Evolutionary conservation across 768 basidiomycete species (phyloP), one percentile per base, ranked within the genome.

Genomic region (Suillus ampliporus): DNA sequence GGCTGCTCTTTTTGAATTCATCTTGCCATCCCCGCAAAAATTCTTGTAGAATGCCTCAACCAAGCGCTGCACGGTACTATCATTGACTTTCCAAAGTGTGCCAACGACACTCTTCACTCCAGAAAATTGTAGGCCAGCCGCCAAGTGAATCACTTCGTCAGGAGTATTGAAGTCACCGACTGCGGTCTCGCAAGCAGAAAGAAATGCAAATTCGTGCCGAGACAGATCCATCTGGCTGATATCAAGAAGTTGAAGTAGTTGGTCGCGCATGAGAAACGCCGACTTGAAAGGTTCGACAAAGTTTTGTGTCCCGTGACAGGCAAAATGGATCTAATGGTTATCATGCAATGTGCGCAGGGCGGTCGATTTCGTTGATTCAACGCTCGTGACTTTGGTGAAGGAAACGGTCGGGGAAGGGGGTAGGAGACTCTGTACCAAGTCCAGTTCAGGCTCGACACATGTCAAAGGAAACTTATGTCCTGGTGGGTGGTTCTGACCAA

Each of bases 131-230:
- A 72, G 57, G 11, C 67, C 69, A 10, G 71, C 65, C 19, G 69
- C 69, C 17, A 72, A 60, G 53, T 72, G 71, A 6, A 70, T 46
- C 10, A 58, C 58, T 51, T 72, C 71, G 28, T 69, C 70, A 2
- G 66, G 65, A 3, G 60, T 61, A 34, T 41, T 57, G 6, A n/a
- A 31, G n/a, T 68, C 61, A 17, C 69, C 69, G 21, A 56, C 62
- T 6, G 69, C 71, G 17, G 71, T 72, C 35, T 35, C 34, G 10
- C 34, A 35, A 35, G 34, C 6, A 7, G 34, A 35, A 35, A 35
- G 34, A 10, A 35, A 62, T 40, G 61, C 61, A 23, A 58, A 62
- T 35, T 38, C 61, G 19, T 50, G 61, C 43, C 21, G 44, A 28
- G 34, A 50, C 21, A 58, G 21, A 23, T 58, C 57, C 7, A n/a